A percentile compares a stretch with the other conserved stretches of the same genome.
Conservation (phyloP, 305 asterid species). For the Plantago coronopus region DNA sequence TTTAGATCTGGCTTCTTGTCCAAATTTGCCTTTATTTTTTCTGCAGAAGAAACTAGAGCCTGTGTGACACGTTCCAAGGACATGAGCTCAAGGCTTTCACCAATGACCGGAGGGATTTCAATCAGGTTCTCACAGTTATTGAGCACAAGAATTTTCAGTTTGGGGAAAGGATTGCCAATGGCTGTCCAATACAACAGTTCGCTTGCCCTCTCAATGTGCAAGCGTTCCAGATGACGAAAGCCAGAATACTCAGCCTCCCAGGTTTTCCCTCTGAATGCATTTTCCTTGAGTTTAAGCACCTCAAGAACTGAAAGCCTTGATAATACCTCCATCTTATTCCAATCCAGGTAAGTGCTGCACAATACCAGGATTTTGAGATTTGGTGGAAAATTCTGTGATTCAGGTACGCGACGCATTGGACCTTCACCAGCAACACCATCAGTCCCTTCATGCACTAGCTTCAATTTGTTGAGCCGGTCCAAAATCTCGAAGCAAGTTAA, state of each 20-base stretch:
- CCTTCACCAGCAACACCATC: background rate
- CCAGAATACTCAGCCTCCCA: conserved; percentile 36
- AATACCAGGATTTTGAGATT: background rate
- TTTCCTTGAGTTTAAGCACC: conserved; percentile 52
- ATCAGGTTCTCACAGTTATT: conserved; percentile 33
- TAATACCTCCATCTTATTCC: conserved; percentile 16
- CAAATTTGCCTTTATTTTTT: background rate
- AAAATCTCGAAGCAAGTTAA: background rate
- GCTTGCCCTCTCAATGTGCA: conserved; percentile 32
- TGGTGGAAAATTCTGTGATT: background rate
- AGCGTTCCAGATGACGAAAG: conserved; percentile 34
- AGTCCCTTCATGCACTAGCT: background rate
- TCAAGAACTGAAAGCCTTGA: conserved; percentile 39
- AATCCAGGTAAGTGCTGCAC: conserved; percentile 1
- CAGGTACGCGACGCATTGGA: conserved; percentile 1
- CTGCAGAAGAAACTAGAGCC: background rate
- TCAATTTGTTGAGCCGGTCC: conserved; percentile 4
- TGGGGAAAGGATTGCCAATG: conserved; percentile 35
- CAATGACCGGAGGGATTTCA: conserved; percentile 37
- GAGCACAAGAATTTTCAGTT: conserved; percentile 34
- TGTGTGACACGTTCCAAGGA: conserved; percentile 27
- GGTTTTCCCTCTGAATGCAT: conserved; percentile 40
- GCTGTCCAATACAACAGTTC: conserved; percentile 40
- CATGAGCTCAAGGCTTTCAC: conserved; percentile 31
- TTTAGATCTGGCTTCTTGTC: background rate